Conservation (phyloP, 495 filamentous ascomycete species). For the Penicillium lividum region DNA sequence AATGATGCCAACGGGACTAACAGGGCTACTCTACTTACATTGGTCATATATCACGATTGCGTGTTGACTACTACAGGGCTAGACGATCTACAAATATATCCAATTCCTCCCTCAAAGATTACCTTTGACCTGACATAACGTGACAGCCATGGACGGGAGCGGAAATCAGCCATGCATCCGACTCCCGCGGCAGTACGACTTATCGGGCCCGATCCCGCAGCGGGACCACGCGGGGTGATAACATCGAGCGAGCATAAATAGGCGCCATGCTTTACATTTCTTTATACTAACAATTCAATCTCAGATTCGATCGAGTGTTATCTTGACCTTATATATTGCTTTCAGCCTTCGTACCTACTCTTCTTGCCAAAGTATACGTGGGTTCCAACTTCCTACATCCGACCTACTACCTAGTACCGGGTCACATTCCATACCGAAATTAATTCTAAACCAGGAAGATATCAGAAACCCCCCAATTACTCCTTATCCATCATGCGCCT, state of each 20-base stretch:
- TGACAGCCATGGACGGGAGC: background rate
- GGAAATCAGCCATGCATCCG: constrained; percentile 8
- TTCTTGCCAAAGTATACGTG: background rate
- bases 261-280: background rate
- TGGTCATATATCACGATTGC: background rate
- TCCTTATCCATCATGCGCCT: constrained; percentile 60
- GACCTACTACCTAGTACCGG: background rate
- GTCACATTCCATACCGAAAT: background rate
- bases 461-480: background rate
- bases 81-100: background rate
- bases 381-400: background rate
- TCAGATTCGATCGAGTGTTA: background rate
- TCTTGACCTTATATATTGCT: background rate
- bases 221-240: constrained; percentile 27
- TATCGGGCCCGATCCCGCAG: constrained; percentile 12
- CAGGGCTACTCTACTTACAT: background rate
- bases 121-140: background rate
- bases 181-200: constrained; percentile 18
- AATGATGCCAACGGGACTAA: background rate
- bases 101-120: background rate
- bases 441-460: background rate
- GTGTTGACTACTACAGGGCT: background rate
- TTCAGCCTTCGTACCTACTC: too few relatives aligned
- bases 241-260: constrained; percentile 14
- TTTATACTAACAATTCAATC: background rate